Conservation (phyloP, 2,329 filamentous ascomycete species). For the Cercospora sp. region DNA sequence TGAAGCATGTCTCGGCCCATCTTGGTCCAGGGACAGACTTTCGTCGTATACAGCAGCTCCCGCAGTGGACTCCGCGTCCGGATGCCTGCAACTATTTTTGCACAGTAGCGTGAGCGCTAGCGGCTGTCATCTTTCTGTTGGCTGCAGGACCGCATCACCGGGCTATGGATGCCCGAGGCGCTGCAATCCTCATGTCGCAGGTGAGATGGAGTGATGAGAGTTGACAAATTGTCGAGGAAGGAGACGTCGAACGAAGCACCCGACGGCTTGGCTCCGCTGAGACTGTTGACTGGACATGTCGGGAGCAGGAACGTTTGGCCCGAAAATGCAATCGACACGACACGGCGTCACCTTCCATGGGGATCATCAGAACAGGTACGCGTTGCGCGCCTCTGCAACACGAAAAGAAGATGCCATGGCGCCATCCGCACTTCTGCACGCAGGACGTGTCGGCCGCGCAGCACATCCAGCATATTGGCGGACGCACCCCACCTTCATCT, state of each 20-base stretch:
- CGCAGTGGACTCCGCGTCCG: neutral
- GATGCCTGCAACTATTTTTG: neutral
- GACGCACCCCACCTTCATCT: neutral
- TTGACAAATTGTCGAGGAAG: neutral
- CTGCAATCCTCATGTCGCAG: neutral
- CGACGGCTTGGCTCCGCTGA: neutral
- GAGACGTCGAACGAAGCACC: neutral
- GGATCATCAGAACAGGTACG: neutral
- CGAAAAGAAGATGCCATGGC: neutral
- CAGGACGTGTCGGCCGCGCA: neutral
- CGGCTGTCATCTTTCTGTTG: neutral
- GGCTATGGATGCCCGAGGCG: neutral
- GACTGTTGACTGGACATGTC: neutral
- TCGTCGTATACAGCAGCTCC: neutral
- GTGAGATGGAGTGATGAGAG: neutral
- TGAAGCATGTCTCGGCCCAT: neutral
- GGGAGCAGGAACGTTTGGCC: neutral
- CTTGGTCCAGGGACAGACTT: neutral
- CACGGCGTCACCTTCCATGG: neutral
- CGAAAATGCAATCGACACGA: neutral
- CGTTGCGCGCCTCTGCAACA: neutral
- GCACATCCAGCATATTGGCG: neutral
- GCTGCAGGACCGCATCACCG: neutral
- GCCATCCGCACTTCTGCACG: neutral
- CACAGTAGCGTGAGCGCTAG: neutral